phyloP scores from a whole-genome alignment of 257 asterid genomes.

The Nyctanthes arbortristis region DNA sequence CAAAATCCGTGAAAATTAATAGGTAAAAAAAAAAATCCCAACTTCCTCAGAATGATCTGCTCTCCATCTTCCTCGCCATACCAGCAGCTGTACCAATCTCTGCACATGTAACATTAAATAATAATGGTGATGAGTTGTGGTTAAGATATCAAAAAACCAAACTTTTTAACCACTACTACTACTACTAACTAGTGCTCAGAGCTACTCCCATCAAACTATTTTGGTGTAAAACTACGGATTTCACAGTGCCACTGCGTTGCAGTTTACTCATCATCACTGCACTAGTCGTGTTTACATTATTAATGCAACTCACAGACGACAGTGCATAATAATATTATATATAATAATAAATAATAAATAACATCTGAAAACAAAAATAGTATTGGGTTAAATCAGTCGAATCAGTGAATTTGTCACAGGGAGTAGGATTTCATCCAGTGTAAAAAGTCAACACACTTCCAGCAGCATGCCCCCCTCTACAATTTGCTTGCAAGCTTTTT shows the following conservation, averaged over 20 bases:
- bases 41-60: not conserved
- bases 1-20: too few relatives aligned
- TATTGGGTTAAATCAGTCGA: constrained; percentile 27
- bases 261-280: constrained; percentile 26
- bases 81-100: too few relatives aligned
- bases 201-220: constrained; percentile 29
- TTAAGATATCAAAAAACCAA: constrained; percentile 1
- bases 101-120: too few relatives aligned
- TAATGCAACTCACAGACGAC: constrained; percentile 24
- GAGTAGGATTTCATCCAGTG: constrained; percentile 10
- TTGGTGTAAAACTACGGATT: constrained; percentile 36
- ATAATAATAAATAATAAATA: too few relatives aligned
- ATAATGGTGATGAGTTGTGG: not conserved
- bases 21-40: not conserved
- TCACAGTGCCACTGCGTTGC: constrained; percentile 29
- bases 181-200: too few relatives aligned
- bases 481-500: too few relatives aligned
- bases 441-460: constrained; percentile 33
- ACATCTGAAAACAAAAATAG: too few relatives aligned
- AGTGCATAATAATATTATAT: too few relatives aligned
- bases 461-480: too few relatives aligned
- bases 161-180: constrained; percentile 22
- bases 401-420: constrained; percentile 13
- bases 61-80: not conserved
- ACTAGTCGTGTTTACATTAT: constrained; percentile 18